Percentiles rank a stretch among this genome's conserved stretches.
Conservation (phyloP, 345 rosid genomes). For the Lagerstroemia speciosa region DNA sequence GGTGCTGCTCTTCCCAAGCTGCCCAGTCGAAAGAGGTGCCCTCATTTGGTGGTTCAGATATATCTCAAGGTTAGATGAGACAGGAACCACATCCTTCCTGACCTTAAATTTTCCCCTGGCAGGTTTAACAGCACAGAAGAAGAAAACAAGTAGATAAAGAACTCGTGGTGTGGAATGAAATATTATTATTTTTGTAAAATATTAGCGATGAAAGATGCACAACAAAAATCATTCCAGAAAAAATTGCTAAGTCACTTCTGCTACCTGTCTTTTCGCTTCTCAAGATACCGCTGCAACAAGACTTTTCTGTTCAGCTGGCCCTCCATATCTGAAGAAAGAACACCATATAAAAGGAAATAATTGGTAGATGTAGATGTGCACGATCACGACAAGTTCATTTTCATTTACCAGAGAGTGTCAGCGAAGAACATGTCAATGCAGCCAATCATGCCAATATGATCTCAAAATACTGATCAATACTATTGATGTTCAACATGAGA, state of each 20-base stretch:
- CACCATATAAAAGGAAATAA: not conserved
- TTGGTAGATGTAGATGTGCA: not conserved
- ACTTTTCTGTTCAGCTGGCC: constrained; percentile 62
- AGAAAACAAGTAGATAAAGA: not conserved
- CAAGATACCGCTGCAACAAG: constrained; percentile 63
- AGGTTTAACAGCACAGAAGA: constrained; percentile 3
- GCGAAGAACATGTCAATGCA: not conserved
- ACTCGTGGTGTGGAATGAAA: not conserved
- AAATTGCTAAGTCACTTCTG: constrained; percentile 1
- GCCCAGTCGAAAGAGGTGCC: constrained; percentile 41
- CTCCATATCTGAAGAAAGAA: constrained; percentile 41
- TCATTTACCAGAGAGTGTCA: not conserved
- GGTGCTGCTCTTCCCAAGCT: constrained; percentile 20
- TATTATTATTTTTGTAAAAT: no score
- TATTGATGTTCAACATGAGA: not conserved
- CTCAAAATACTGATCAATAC: not conserved
- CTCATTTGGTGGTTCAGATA: constrained; percentile 40
- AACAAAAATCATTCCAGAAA: not conserved
- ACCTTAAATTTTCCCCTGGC: constrained; percentile 51
- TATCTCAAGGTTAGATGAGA: constrained; percentile 46
- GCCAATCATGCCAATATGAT: not conserved
- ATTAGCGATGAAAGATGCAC: not conserved
- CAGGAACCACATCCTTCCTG: constrained; percentile 42
- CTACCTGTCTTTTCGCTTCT: constrained; percentile 79
- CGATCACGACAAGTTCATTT: not conserved